Conservation (phyloP, 345 rosid species). For the Nephelium lappaceum region DNA sequence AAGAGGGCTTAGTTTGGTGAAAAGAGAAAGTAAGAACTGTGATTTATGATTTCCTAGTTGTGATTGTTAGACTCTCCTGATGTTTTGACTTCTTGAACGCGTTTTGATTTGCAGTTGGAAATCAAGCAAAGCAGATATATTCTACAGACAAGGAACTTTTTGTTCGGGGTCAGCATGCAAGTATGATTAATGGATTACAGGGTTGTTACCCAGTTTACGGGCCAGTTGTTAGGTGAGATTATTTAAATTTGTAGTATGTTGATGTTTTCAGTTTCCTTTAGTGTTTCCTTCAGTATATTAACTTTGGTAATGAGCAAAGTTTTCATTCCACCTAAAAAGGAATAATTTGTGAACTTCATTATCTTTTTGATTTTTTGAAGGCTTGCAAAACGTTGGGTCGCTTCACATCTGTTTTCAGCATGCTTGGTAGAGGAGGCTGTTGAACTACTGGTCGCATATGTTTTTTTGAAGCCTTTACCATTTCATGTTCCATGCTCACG, state of each 20-base stretch:
- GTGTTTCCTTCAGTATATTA: no score
- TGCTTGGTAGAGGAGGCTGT: conserved; percentile 86
- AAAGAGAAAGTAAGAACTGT: conserved; percentile 64
- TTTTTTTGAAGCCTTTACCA: conserved; percentile 82
- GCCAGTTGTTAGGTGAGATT: conserved; percentile 68
- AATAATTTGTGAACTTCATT: conserved; percentile 6
- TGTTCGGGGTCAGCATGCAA: conserved; percentile 80
- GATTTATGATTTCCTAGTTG: conserved; percentile 22
- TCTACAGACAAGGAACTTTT: conserved; percentile 70
- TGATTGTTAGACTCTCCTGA: conserved; percentile 11
- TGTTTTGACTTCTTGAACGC: conserved; percentile 21
- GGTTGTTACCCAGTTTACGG: conserved; percentile 66
- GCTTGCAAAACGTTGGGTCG: conserved; percentile 96
- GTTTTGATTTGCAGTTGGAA: conserved; percentile 50
- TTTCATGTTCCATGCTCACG: conserved; percentile 80
- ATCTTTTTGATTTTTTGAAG: conserved; percentile 33
- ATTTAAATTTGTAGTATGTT: conserved; percentile 20
- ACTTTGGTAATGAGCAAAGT: neutral
- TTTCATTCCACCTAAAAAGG: neutral
- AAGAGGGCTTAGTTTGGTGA: conserved; percentile 82
- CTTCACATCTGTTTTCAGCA: conserved; percentile 89
- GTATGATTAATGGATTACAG: conserved; percentile 89
- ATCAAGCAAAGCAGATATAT: conserved; percentile 56
- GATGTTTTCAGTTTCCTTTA: neutral
- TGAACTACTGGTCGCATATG: conserved; percentile 80